Evolutionary conservation across 441 rosid species (phyloP).

Genomic region (Hura crepitans): DNA sequence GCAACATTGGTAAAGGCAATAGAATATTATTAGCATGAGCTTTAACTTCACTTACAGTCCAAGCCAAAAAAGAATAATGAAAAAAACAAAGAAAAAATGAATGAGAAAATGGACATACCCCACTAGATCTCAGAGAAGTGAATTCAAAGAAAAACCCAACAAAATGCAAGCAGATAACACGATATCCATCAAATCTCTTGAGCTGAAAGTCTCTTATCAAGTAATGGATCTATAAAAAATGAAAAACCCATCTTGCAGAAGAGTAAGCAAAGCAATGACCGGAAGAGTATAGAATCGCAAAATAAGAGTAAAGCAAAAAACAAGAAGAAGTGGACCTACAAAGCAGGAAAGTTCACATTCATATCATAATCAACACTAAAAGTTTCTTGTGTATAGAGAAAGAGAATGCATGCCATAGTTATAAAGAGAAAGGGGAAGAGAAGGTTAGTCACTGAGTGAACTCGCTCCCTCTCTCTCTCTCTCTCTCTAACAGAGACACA

Average conservation of each 20-base stretch:
- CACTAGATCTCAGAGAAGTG: slow-evolving; percentile 59
- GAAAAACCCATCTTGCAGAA: slow-evolving; percentile 27
- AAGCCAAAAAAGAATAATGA: slow-evolving; percentile 32
- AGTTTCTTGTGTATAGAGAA: slow-evolving; percentile 20
- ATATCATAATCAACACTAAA: slow-evolving; percentile 31
- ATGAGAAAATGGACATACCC: slow-evolving; percentile 40
- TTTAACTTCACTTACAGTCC: slow-evolving; percentile 67
- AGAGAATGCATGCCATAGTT: slow-evolving; percentile 27
- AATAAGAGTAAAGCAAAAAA: slow-evolving; percentile 27
- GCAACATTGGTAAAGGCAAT: slow-evolving; percentile 28
- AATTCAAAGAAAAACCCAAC: slow-evolving; percentile 37
- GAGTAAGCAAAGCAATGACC: slow-evolving; percentile 28
- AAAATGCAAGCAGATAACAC: slow-evolving; percentile 34
- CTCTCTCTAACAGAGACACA: not conserved
- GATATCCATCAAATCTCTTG: slow-evolving; percentile 34
- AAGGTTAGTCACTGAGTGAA: not conserved
- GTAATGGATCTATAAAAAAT: slow-evolving; percentile 15
- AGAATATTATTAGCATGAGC: slow-evolving; percentile 24
- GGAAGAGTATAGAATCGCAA: slow-evolving; percentile 26
- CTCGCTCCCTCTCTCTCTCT: slow-evolving; percentile 23
- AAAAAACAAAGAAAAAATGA: slow-evolving; percentile 1
- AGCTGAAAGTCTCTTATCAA: slow-evolving; percentile 33
- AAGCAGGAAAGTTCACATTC: slow-evolving; percentile 32
- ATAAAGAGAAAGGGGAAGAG: slow-evolving; percentile 1
- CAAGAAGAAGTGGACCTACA: slow-evolving; percentile 29